Percentiles rank a stretch among this genome's conserved stretches.
Evolutionary conservation across 2,329 filamentous ascomycete genomes (phyloP).

Genomic region (Fusarium drepaniforme): DNA sequence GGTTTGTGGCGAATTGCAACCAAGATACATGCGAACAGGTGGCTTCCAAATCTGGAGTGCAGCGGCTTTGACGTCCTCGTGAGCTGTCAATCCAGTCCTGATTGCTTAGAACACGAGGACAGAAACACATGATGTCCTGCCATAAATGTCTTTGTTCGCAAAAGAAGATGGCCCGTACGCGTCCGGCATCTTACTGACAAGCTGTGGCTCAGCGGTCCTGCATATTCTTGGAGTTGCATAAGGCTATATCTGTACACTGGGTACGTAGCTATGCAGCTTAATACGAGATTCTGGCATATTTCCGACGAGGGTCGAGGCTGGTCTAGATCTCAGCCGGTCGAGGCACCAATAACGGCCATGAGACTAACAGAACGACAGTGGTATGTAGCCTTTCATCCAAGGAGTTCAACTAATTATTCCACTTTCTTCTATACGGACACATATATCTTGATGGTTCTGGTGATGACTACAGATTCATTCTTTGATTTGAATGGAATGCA

Average conservation of each 20-base stretch:
- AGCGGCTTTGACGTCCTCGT: slow-evolving; percentile 20
- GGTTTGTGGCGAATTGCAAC: neutral
- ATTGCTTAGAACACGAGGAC: slow-evolving; percentile 19
- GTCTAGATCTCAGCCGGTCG: neutral
- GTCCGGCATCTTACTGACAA: neutral
- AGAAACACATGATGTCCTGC: slow-evolving; percentile 23
- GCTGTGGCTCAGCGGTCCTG: slow-evolving; percentile 17
- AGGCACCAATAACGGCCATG: neutral
- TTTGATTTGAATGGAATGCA: neutral
- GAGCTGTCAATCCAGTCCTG: slow-evolving; percentile 6
- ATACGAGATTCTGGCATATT: slow-evolving; percentile 8
- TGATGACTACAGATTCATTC: neutral
- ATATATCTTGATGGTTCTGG: neutral
- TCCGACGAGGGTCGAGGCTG: neutral
- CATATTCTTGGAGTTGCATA: neutral
- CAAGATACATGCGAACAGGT: neutral
- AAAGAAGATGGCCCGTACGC: neutral
- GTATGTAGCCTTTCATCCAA: neutral
- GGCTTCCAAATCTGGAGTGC: slow-evolving; percentile 12
- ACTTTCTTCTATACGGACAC: neutral
- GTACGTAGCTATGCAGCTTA: slow-evolving; percentile 2
- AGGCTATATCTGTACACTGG: neutral
- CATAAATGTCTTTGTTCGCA: neutral
- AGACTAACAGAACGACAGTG: neutral
- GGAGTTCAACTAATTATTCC: neutral